A percentile compares a stretch with the other conserved stretches of the same genome.
phyloP scores from a whole-genome alignment of 257 asterid genomes.

The Gardenia jasminoides region DNA sequence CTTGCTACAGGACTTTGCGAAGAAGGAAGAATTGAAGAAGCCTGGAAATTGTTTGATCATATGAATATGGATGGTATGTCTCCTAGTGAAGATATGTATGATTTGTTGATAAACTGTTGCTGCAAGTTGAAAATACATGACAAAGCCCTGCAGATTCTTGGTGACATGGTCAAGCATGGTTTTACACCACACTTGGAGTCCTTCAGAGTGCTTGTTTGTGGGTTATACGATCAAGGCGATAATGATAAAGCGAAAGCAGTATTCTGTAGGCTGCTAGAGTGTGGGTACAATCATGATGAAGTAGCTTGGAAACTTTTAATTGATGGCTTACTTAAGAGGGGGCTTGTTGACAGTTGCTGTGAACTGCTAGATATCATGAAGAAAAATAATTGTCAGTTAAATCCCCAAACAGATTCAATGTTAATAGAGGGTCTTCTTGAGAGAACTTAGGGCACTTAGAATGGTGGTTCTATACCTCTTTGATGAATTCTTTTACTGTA shows the following conservation, averaged over 20 bases:
- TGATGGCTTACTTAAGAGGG: slow-evolving; percentile 64
- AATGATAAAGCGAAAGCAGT: slow-evolving; percentile 45
- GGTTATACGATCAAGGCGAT: slow-evolving; percentile 52
- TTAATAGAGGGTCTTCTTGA: slow-evolving; percentile 48
- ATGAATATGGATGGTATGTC: slow-evolving; percentile 43
- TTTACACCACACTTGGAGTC: slow-evolving; percentile 51
- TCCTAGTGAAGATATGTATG: slow-evolving; percentile 48
- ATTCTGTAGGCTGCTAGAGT: slow-evolving; percentile 48
- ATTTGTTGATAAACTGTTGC: slow-evolving; percentile 48
- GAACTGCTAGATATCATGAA: slow-evolving; percentile 61
- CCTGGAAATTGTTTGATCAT: slow-evolving; percentile 51
- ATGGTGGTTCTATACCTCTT: neutral
- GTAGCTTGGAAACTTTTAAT: slow-evolving; percentile 72
- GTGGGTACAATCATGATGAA: slow-evolving; percentile 72
- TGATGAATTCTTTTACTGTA: neutral
- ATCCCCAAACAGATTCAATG: slow-evolving; percentile 54
- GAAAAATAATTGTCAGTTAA: slow-evolving; percentile 48
- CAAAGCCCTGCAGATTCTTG: slow-evolving; percentile 49
- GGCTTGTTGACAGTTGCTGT: slow-evolving; percentile 43
- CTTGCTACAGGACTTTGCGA: slow-evolving; percentile 58
- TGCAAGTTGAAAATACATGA: slow-evolving; percentile 52
- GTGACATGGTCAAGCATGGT: slow-evolving; percentile 43
- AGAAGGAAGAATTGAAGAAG: slow-evolving; percentile 59
- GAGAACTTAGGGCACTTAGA: slow-evolving; percentile 13
- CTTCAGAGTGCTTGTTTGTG: slow-evolving; percentile 55